Conservation (phyloP, 2,329 filamentous ascomycete genomes). For the Botrytis tulipae region DNA sequence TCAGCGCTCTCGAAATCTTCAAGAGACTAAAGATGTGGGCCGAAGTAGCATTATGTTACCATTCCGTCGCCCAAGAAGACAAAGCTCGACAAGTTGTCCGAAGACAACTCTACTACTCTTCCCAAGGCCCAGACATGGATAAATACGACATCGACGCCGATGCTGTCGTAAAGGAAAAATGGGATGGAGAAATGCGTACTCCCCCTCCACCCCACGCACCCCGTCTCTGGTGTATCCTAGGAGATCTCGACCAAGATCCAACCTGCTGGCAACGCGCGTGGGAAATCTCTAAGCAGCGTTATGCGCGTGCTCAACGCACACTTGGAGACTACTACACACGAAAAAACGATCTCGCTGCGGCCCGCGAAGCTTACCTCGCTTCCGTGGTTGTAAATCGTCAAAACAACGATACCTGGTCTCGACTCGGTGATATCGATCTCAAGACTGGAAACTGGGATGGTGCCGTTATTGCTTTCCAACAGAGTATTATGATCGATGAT, state of each 20-base stretch:
- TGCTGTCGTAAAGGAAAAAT: slow-evolving; percentile 55
- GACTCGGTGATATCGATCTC: slow-evolving; percentile 83
- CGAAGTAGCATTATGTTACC: slow-evolving; percentile 79
- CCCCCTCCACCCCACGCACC: slow-evolving; percentile 80
- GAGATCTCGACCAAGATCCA: slow-evolving; percentile 77
- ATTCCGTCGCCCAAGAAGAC: slow-evolving; percentile 62
- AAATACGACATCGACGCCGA: slow-evolving; percentile 49
- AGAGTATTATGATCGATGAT: slow-evolving; percentile 81
- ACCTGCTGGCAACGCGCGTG: slow-evolving; percentile 81
- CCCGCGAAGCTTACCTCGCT: slow-evolving; percentile 73
- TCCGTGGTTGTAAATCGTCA: slow-evolving; percentile 78
- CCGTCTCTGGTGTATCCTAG: slow-evolving; percentile 87
- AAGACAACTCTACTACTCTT: slow-evolving; percentile 73
- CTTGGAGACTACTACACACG: slow-evolving; percentile 76
- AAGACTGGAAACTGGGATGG: slow-evolving; percentile 73
- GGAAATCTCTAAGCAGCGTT: slow-evolving; percentile 78
- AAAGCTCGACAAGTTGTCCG: slow-evolving; percentile 77
- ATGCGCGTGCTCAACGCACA: slow-evolving; percentile 82
- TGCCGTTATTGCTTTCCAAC: slow-evolving; percentile 78
- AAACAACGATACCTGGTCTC: slow-evolving; percentile 83
- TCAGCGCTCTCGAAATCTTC: slow-evolving; percentile 93
- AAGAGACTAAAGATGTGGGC: slow-evolving; percentile 91
- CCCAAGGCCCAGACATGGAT: slow-evolving; percentile 42
- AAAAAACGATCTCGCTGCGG: slow-evolving; percentile 63
- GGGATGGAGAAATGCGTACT: slow-evolving; percentile 61